phyloP scores from a whole-genome alignment of 768 basidiomycete species.

The Fomitopsis pulvina region DNA sequence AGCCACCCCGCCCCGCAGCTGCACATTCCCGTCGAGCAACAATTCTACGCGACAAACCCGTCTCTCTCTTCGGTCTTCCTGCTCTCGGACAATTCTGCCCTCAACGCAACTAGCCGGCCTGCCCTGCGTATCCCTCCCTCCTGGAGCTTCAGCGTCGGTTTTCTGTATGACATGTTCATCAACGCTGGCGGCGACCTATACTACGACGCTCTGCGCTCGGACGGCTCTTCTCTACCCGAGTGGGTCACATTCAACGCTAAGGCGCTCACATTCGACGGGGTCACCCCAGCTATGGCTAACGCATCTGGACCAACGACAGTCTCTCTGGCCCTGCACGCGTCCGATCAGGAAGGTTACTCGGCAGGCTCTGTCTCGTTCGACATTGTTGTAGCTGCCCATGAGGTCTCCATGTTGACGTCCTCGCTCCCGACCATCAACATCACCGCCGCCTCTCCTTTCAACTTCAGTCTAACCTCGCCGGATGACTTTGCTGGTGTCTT shows the following conservation, averaged over 20 bases:
- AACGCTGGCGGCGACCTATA: conserved; percentile 27
- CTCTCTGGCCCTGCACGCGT: conserved; percentile 55
- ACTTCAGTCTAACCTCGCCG: conserved; percentile 43
- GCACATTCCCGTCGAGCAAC: conserved; percentile 44
- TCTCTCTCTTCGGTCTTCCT: conserved; percentile 74
- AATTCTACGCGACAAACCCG: conserved; percentile 53
- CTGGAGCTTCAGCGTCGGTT: conserved; percentile 91
- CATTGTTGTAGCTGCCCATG: conserved; percentile 61
- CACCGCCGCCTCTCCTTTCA: conserved; percentile 50
- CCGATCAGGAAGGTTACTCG: conserved; percentile 69
- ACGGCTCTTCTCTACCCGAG: conserved; percentile 64
- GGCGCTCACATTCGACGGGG: conserved; percentile 72
- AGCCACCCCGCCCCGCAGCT: conserved; percentile 46
- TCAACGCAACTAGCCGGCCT: conserved; percentile 35
- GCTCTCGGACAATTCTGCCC: conserved; percentile 52
- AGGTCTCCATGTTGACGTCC: conserved; percentile 43
- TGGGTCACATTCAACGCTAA: conserved; percentile 71
- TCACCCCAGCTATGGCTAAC: conserved; percentile 47
- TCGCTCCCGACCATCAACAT: conserved; percentile 65
- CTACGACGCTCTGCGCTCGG: conserved; percentile 56
- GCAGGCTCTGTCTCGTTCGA: conserved; percentile 55
- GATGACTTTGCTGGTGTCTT: conserved; percentile 58
- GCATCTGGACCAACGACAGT: conserved; percentile 36
- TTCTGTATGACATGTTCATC: conserved; percentile 57
- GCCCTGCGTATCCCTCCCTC: conserved; percentile 65